Conservation (phyloP, 202 grass and related monocot species). For the Zoysia matrella region DNA sequence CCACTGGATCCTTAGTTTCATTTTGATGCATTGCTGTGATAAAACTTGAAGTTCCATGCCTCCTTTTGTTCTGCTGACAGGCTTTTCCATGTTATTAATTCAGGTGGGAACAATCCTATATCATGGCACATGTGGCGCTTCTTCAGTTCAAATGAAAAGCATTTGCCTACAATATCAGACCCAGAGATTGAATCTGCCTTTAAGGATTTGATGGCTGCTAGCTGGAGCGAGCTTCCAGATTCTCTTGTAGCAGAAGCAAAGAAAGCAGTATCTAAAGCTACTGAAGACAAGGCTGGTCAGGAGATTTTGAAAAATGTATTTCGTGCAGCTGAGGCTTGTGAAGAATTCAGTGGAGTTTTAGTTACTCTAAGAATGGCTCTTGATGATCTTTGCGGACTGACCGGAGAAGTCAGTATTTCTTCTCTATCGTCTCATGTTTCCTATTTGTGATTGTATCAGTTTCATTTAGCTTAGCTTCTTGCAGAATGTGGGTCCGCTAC, state of each 20-base stretch:
- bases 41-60: background rate
- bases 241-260: constrained; percentile 67
- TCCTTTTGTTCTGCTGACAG: background rate
- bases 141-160: constrained; percentile 70
- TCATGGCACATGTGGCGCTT: constrained; percentile 51
- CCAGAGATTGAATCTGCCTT: constrained; percentile 71
- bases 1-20: constrained; percentile 2
- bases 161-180: constrained; percentile 70
- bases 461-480: constrained; percentile 22
- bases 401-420: constrained; percentile 65
- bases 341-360: constrained; percentile 78
- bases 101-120: constrained; percentile 57
- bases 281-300: constrained; percentile 64
- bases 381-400: constrained; percentile 84
- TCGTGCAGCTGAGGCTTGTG: constrained; percentile 77
- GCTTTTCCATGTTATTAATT: constrained; percentile 25
- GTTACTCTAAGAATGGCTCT: constrained; percentile 90
- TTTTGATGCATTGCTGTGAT: constrained; percentile 23
- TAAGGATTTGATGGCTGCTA: constrained; percentile 91
- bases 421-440: constrained; percentile 26
- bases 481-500: constrained; percentile 84
- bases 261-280: constrained; percentile 73
- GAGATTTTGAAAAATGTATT: constrained; percentile 76
- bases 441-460: constrained; percentile 1
- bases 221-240: constrained; percentile 79